These are phyloP conservation scores for Trichoderma breve DNA, from an alignment of 2,329 filamentous ascomycete genomes.

Conservation along the genomic window DNA sequence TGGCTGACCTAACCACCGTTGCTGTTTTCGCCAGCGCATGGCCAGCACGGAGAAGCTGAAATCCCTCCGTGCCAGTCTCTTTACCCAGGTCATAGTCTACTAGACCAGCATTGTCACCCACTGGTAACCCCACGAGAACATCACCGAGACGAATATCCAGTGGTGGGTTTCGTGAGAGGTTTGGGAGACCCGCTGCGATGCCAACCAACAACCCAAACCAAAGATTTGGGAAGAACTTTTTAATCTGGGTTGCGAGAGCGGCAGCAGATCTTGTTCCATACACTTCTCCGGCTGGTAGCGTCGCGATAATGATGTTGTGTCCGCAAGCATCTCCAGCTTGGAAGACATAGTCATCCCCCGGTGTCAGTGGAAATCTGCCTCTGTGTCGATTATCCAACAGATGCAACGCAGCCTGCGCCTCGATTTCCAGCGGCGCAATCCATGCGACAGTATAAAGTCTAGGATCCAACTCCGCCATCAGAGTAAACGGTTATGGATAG, in stretches of 20 bases:
- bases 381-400: constrained; percentile 35
- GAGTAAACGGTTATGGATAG: neutral
- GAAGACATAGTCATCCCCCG: constrained; percentile 39
- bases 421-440: constrained; percentile 39
- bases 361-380: constrained; percentile 31
- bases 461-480: constrained; percentile 17
- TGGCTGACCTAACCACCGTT: constrained; percentile 34
- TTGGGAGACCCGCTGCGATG: constrained; percentile 38
- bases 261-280: constrained; percentile 37
- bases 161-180: constrained; percentile 25
- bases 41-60: constrained; percentile 29
- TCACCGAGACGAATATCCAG: constrained; percentile 40
- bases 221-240: constrained; percentile 37
- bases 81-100: constrained; percentile 37
- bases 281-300: constrained; percentile 34
- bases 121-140: constrained; percentile 33
- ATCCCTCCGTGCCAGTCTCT: constrained; percentile 28
- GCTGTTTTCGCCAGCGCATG: constrained; percentile 31
- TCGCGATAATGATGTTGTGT: constrained; percentile 39
- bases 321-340: constrained; percentile 36
- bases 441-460: constrained; percentile 35
- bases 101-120: constrained; percentile 28
- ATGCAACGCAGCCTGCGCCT: constrained; percentile 35
- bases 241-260: constrained; percentile 36
- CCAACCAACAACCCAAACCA: constrained; percentile 41